These are phyloP conservation scores for Penicillium sp. DNA, from an alignment of 2,329 filamentous ascomycete genomes.

Conservation along the genomic window DNA sequence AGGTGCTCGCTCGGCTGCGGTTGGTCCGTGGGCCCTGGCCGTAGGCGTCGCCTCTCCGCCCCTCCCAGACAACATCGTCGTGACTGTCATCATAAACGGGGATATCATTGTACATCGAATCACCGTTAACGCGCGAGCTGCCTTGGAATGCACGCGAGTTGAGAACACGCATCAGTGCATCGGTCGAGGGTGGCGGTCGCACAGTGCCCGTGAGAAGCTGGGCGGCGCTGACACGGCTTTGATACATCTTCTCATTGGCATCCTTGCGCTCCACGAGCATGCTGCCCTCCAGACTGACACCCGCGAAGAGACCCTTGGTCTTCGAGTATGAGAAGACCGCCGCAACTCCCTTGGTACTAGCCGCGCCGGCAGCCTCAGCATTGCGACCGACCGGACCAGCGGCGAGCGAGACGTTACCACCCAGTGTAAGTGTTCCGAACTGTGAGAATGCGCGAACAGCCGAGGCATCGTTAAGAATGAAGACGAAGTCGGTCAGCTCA, in stretches of 20 bases:
- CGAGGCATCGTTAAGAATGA: conserved; percentile 89
- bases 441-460: conserved; percentile 95
- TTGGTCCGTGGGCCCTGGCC: conserved; percentile 63
- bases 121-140: conserved; percentile 53
- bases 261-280: conserved; percentile 93
- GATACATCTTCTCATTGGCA: conserved; percentile 96
- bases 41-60: conserved; percentile 68
- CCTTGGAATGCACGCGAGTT: conserved; percentile 84
- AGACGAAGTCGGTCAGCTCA: conserved; percentile 73
- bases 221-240: conserved; percentile 74
- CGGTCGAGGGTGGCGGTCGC: conserved; percentile 76
- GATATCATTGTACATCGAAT: conserved; percentile 87
- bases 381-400: conserved; percentile 93
- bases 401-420: conserved; percentile 94
- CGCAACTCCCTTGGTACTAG: conserved; percentile 83
- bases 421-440: conserved; percentile 84
- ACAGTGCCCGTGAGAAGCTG: conserved; percentile 81
- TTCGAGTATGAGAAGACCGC: conserved; percentile 97
- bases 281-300: conserved; percentile 90
- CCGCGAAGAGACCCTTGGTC: conserved; percentile 95
- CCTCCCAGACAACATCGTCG: conserved; percentile 84
- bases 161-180: conserved; percentile 79
- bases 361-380: conserved; percentile 92
- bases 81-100: conserved; percentile 84
- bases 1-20: conserved; percentile 56